phyloP scores from a whole-genome alignment of 176 grass and related monocot species.

The Saccharum officinarum region DNA sequence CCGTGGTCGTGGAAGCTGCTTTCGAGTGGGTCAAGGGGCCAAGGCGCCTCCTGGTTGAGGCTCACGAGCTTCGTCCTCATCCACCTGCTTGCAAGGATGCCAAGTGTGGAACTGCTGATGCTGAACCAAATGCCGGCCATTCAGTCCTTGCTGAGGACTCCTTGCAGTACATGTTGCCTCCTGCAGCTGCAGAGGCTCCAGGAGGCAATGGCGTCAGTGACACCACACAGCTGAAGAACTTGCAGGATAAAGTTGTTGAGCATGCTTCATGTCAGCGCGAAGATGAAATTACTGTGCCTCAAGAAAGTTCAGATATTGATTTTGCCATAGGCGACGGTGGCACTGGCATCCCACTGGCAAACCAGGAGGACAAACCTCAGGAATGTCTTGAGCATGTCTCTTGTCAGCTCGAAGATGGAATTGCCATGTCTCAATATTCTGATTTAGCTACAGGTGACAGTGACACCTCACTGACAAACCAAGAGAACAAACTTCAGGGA shows the following conservation, averaged over 20 bases:
- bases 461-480: too few species aligned
- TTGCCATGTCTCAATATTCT: not conserved
- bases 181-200: not conserved
- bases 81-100: not conserved
- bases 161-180: too few species aligned
- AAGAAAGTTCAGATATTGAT: not conserved
- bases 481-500: too few species aligned
- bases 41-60: conserved; percentile 5
- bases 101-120: not conserved
- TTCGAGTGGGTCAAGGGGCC: conserved; percentile 22
- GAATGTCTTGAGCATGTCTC: not conserved
- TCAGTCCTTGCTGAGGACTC: not conserved
- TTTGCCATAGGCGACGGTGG: not conserved
- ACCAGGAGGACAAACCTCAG: not conserved
- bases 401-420: not conserved
- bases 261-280: not conserved
- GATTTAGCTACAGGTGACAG: not conserved
- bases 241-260: not conserved
- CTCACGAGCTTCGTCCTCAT: not conserved
- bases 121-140: not conserved
- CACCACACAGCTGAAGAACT: not conserved
- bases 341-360: not conserved
- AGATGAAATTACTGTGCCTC: not conserved
- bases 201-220: not conserved
- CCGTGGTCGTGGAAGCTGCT: not conserved